Percentiles rank a stretch among this genome's conserved stretches.
phyloP scores from a whole-genome alignment of 176 grass and related monocot genomes.

The Hordeum marinum region DNA sequence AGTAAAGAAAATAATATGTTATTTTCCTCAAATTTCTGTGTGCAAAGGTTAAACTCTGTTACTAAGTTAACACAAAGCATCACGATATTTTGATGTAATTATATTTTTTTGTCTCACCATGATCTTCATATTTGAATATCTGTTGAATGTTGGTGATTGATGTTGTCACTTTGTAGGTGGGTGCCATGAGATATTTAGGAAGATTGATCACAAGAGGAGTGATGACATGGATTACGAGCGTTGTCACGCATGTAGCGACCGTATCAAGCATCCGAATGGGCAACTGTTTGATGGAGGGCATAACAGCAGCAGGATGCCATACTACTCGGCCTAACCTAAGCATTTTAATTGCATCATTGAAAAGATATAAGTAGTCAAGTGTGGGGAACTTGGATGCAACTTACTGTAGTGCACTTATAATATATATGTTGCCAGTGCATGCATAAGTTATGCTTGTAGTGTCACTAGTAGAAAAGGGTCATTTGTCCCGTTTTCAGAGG shows the following conservation, averaged over 20 bases:
- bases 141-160: not conserved
- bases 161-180: not conserved
- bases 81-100: not conserved
- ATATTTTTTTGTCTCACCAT: not conserved
- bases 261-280: not conserved
- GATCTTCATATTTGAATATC: not conserved
- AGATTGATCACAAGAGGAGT: not conserved
- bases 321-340: not conserved
- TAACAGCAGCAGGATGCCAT: not conserved
- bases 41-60: not conserved
- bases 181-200: not conserved
- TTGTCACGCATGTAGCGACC: not conserved
- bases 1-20: not conserved
- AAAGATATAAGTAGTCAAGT: not conserved
- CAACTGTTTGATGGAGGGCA: not conserved
- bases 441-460: not conserved
- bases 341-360: not conserved
- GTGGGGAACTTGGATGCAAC: not conserved
- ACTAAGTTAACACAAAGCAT: not conserved
- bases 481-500: no score
- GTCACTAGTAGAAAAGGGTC: no score
- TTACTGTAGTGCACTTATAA: not conserved
- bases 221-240: not conserved
- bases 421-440: not conserved
- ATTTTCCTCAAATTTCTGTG: not conserved